Base-by-base conservation (phyloP, 73 alveolate species). In the Paramecium tetraurelia region DNA sequence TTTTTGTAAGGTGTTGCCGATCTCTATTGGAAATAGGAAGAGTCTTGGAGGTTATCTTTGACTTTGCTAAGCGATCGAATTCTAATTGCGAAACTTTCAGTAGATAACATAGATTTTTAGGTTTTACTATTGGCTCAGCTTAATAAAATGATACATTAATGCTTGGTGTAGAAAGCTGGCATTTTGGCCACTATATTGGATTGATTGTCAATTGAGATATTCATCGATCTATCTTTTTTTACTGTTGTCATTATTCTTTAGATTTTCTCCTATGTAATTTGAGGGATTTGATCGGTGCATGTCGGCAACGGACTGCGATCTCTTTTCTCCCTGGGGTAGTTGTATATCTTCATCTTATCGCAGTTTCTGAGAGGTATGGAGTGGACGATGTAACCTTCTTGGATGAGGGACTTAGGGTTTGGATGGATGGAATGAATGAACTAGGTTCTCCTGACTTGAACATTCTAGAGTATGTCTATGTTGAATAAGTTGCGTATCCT, bases 91-190 rank as follows among this genome's bases (percentile, higher is more conserved):
- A 63, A 7, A 63, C 46, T 63, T 63, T 27, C 84, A 2, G 21
- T 63, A 3, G 84, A 12, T 63, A 33, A 0, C 46, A 63, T 31
- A 27, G 53, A 27, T 63, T 33, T 27, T 63, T 63, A 33, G 1
- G 84, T 27, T 33, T 33, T 63, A 63, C 84, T 63, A 41, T 63
- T 63, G 41, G 44, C 84, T 63, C 84, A 63, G 31, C 24, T 63
- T 63, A 27, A 63, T 63, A 63, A 63, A 12, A 63, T 33, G 84
- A 72, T 72, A 72, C 86, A 72, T 72, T 33, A 38, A 36, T 72
- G 33, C 11, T 31, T 72, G 2, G 59, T 36, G 27, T 72, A 72
- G 5, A 72, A 72, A 1, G 86, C 86, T 3, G 86, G 86, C 46
- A 72, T 29, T 72, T 72, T 18, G 33, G 86, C 68, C 0, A 72